These are phyloP conservation scores for Ustilago xerochloae DNA, from an alignment of 1,284 basidiomycete species.

Conservation along the genomic window DNA sequence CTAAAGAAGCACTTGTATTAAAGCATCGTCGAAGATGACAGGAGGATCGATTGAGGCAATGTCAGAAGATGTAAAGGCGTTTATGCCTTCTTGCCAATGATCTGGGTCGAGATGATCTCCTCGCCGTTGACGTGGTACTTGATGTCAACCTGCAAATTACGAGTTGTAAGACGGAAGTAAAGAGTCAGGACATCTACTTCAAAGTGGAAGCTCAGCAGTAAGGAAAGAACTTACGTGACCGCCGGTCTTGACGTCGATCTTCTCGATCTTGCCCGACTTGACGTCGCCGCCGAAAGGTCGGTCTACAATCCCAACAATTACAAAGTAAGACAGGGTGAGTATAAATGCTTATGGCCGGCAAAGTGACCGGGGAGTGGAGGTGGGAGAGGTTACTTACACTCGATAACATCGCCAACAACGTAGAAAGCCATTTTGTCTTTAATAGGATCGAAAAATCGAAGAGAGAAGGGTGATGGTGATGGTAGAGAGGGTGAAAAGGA, in stretches of 20 bases:
- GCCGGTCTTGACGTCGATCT: slow-evolving; percentile 62
- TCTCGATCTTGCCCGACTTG: slow-evolving; percentile 63
- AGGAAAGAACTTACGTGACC: slow-evolving; percentile 52
- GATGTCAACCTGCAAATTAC: slow-evolving; percentile 53
- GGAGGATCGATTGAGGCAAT: neutral
- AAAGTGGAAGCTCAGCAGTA: neutral
- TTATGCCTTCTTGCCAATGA: slow-evolving; percentile 58
- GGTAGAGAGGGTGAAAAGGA: neutral
- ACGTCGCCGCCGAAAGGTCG: slow-evolving; percentile 61
- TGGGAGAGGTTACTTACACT: slow-evolving; percentile 45
- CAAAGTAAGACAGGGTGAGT: neutral
- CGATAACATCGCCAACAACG: slow-evolving; percentile 57
- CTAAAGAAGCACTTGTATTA: slow-evolving; percentile 22
- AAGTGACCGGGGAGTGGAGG: neutral
- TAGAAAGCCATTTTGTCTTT: slow-evolving; percentile 58
- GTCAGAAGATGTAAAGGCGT: too few species aligned
- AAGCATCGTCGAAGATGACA: neutral
- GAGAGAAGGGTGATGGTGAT: neutral
- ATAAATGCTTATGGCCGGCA: neutral
- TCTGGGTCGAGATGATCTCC: slow-evolving; percentile 59
- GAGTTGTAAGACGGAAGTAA: neutral
- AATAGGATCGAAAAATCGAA: neutral
- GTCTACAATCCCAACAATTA: slow-evolving; percentile 25
- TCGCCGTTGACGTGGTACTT: slow-evolving; percentile 63
- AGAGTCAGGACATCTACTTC: neutral